A percentile compares a stretch with the other conserved stretches of the same genome.
phyloP scores from a whole-genome alignment of 2,329 filamentous ascomycete species.

The Celoporthe dispersa region DNA sequence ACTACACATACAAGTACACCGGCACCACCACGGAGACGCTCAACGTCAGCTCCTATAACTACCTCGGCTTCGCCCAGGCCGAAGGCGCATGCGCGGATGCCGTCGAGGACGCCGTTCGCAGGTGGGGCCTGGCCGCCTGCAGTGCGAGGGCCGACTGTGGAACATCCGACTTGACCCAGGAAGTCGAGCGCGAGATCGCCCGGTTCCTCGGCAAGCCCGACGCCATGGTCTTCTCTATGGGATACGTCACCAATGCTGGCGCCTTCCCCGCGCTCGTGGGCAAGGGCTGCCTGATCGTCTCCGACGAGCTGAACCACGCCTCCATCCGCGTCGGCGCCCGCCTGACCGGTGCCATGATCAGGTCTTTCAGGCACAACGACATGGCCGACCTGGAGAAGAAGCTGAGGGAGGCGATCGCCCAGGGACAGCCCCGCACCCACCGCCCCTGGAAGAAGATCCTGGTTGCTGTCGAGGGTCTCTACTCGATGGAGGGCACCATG shows the following conservation, averaged over 20 bases:
- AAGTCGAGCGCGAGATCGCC: slow-evolving; percentile 89
- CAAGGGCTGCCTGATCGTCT: slow-evolving; percentile 93
- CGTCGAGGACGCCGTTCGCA: slow-evolving; percentile 82
- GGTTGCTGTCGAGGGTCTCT: slow-evolving; percentile 93
- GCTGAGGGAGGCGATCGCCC: slow-evolving; percentile 89
- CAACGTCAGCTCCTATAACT: slow-evolving; percentile 99
- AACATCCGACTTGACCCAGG: slow-evolving; percentile 82
- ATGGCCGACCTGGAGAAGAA: slow-evolving; percentile 84
- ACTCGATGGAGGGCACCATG: slow-evolving; percentile 99
- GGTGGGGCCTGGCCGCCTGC: slow-evolving; percentile 81
- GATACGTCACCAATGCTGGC: slow-evolving; percentile 93
- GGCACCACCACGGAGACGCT: slow-evolving; percentile 92
- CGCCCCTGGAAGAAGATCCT: slow-evolving; percentile 99
- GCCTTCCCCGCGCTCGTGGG: slow-evolving; percentile 90
- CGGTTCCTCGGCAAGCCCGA: slow-evolving; percentile 92
- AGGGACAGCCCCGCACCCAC: slow-evolving; percentile 97
- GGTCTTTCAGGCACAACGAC: slow-evolving; percentile 97
- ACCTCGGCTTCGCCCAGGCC: slow-evolving; percentile 96
- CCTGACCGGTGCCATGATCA: slow-evolving; percentile 91
- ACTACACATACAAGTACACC: slow-evolving; percentile 84
- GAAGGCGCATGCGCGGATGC: slow-evolving; percentile 95
- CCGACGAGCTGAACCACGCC: slow-evolving; percentile 96
- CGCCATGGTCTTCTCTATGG: slow-evolving; percentile 98
- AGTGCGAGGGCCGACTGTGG: slow-evolving; percentile 84
- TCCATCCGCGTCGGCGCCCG: slow-evolving; percentile 95